Percentiles rank a stretch among this genome's conserved stretches.
Conservation (phyloP, 2,329 filamentous ascomycete genomes). For the Emmonsia crescens region DNA sequence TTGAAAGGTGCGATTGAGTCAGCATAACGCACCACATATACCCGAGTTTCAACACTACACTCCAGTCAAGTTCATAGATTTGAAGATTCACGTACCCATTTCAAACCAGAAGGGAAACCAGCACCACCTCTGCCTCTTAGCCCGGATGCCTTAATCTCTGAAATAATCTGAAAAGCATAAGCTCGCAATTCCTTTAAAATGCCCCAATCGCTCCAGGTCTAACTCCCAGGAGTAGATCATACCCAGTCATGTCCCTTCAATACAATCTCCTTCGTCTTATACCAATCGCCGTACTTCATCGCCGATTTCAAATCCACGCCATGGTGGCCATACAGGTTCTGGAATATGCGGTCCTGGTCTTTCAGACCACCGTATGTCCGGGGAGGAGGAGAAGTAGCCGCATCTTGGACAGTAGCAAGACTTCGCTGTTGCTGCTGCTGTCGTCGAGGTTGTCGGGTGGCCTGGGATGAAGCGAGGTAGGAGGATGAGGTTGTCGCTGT, state of each 20-base stretch:
- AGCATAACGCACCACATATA: background rate
- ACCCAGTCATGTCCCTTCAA: conserved; percentile 94
- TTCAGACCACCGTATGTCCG: conserved; percentile 72
- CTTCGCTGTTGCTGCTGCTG: conserved; percentile 41
- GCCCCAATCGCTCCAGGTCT: background rate
- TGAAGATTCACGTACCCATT: conserved; percentile 64
- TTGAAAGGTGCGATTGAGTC: background rate
- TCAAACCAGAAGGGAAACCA: conserved; percentile 94
- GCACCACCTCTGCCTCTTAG: conserved; percentile 92
- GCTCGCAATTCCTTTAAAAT: background rate
- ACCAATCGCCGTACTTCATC: conserved; percentile 97
- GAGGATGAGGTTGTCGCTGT: conserved; percentile 15
- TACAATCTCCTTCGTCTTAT: conserved; percentile 98
- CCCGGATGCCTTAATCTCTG: conserved; percentile 92
- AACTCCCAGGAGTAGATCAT: conserved; percentile 15
- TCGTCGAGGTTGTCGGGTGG: conserved; percentile 18
- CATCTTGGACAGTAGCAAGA: conserved; percentile 72
- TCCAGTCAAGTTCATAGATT: background rate
- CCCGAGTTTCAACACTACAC: background rate
- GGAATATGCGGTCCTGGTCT: conserved; percentile 98
- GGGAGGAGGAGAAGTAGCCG: conserved; percentile 49
- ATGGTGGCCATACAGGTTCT: conserved; percentile 93
- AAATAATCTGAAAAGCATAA: conserved; percentile 58
- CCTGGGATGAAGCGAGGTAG: conserved; percentile 16
- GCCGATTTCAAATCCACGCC: conserved; percentile 85